These are phyloP conservation scores for Fraxinus dipetala DNA, from an alignment of 305 asterid species.

Conservation along the genomic window DNA sequence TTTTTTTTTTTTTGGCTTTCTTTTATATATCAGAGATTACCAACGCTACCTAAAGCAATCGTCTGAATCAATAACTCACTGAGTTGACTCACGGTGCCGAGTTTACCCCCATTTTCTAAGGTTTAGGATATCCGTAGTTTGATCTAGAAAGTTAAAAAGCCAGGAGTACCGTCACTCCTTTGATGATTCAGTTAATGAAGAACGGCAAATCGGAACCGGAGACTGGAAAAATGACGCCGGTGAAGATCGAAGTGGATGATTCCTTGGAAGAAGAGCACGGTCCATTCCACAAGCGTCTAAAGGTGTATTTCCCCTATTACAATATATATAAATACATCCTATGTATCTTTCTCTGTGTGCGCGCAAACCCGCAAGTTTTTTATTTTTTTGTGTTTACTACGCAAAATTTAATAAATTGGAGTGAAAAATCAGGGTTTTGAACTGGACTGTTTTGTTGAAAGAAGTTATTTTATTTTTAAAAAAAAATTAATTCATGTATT, in stretches of 20 bases:
- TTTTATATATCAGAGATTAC: neutral
- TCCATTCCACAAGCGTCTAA: conserved; percentile 44
- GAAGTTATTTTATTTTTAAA: neutral
- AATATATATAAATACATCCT: neutral
- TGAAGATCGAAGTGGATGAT: conserved; percentile 47
- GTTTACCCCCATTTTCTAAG: neutral
- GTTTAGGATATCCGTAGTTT: neutral
- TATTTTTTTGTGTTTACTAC: neutral
- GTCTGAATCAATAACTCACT: neutral
- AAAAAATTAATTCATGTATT: neutral
- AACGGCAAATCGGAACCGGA: conserved; percentile 25
- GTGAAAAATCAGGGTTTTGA: neutral
- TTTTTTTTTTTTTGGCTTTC: neutral
- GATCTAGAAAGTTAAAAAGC: neutral
- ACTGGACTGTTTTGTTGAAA: neutral
- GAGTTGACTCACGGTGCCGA: neutral
- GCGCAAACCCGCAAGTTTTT: neutral
- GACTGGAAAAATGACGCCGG: conserved; percentile 33
- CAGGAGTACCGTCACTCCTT: neutral
- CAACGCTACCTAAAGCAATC: neutral
- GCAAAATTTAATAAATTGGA: neutral
- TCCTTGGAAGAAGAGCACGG: conserved; percentile 41
- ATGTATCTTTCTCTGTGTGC: neutral
- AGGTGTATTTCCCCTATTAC: conserved; percentile 2
- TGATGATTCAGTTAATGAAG: conserved; percentile 44